Evolutionary conservation across 1,284 basidiomycete species (phyloP).

Genomic region (Apiotrichum montevideense): DNA sequence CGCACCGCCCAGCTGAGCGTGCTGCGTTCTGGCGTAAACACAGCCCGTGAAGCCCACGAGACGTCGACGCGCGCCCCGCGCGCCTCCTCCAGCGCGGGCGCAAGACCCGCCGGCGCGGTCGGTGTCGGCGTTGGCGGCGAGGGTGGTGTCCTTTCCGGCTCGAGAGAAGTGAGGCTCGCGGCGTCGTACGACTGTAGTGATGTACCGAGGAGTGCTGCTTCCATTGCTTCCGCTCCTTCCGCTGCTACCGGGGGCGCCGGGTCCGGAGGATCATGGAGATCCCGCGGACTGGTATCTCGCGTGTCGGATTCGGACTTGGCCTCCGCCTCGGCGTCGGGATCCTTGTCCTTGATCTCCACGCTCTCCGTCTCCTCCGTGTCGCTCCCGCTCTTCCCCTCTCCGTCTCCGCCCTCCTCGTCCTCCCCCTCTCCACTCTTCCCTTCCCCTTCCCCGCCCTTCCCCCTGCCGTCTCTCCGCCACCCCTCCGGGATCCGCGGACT

Average conservation of each 20-base stretch:
- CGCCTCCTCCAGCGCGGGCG: slow-evolving; percentile 26
- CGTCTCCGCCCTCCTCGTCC: not conserved
- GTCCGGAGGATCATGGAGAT: no score
- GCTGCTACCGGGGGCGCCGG: no score
- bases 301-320: not conserved
- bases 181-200: slow-evolving; percentile 7
- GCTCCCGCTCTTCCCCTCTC: not conserved
- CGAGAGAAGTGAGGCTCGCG: not conserved
- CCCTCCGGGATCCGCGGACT: not conserved
- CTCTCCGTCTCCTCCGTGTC: not conserved
- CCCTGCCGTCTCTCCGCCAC: not conserved
- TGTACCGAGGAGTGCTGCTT: not conserved
- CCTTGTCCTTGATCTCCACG: not conserved
- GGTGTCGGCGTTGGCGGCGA: no score
- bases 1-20: slow-evolving; percentile 29
- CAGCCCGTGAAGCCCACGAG: slow-evolving; percentile 11
- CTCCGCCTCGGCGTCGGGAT: not conserved
- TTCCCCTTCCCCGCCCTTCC: not conserved
- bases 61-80: slow-evolving; percentile 12
- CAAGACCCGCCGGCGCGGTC: no score
- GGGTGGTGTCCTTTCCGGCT: not conserved
- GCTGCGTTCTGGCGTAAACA: not conserved
- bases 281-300: no score
- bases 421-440: not conserved
- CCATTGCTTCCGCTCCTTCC: not conserved